Evolutionary conservation across 2,329 filamentous ascomycete species (phyloP).

Genomic region (Cytospora piceae): DNA sequence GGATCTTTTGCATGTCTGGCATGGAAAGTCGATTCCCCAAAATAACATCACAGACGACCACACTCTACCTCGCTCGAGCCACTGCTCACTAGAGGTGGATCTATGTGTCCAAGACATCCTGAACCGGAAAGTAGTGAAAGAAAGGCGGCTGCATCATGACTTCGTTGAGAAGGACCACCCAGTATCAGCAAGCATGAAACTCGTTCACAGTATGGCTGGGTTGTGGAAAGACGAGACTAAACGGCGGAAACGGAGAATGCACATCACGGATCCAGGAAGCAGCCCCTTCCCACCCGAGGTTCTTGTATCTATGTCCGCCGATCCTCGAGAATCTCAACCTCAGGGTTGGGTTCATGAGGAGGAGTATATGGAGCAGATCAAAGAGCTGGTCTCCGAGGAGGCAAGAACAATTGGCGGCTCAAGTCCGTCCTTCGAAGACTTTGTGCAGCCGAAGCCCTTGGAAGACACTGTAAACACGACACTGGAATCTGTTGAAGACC

Average conservation of each 20-base stretch:
- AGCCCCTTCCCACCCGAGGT: slow-evolving; percentile 82
- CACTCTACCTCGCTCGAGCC: slow-evolving; percentile 75
- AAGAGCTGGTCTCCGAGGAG: slow-evolving; percentile 67
- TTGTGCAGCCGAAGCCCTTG: slow-evolving; percentile 58
- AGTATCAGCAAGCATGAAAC: slow-evolving; percentile 69
- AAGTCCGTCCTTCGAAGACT: slow-evolving; percentile 65
- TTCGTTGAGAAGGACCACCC: slow-evolving; percentile 76
- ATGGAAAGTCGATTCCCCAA: slow-evolving; percentile 70
- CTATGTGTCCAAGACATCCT: slow-evolving; percentile 85
- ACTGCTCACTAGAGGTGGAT: slow-evolving; percentile 89
- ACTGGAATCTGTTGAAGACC: slow-evolving; percentile 82
- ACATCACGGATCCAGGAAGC: slow-evolving; percentile 63
- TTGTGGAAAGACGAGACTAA: slow-evolving; percentile 90
- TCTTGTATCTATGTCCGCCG: slow-evolving; percentile 86
- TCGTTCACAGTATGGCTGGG: slow-evolving; percentile 90
- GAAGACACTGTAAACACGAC: slow-evolving; percentile 71
- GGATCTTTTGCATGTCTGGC: slow-evolving; percentile 72
- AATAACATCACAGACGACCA: slow-evolving; percentile 64
- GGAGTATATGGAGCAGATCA: slow-evolving; percentile 72
- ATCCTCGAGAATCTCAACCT: slow-evolving; percentile 70
- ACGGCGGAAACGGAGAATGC: slow-evolving; percentile 74
- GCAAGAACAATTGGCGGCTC: slow-evolving; percentile 49
- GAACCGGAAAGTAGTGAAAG: slow-evolving; percentile 76
- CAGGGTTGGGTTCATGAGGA: slow-evolving; percentile 93
- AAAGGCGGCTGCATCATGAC: slow-evolving; percentile 82